phyloP scores from a whole-genome alignment of 208 protist species.

The Trypanosoma theileri region DNA sequence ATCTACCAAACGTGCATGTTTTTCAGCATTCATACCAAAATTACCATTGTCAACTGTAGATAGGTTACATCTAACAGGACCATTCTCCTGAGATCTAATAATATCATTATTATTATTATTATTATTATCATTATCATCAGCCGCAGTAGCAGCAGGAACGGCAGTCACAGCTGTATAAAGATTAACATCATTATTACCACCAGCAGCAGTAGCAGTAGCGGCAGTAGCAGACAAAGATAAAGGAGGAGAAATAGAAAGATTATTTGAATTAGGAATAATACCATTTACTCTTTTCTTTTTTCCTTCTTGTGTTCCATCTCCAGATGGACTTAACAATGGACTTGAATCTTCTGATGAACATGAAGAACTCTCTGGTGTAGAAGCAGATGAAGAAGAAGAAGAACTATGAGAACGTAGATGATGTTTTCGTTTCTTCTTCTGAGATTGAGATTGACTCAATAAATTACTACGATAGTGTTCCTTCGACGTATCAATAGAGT shows the following conservation, averaged over 20 bases:
- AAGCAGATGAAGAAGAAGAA: conserved; percentile 11
- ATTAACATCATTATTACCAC: background rate
- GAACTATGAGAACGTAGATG: conserved; percentile 7
- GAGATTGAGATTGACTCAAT: background rate
- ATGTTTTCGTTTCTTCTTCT: background rate
- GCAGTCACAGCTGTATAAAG: background rate
- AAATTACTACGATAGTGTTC: background rate
- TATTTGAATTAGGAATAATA: background rate
- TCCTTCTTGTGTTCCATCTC: background rate
- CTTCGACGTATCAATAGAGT: background rate
- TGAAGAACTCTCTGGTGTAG: too few relatives aligned
- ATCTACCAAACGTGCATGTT: too few relatives aligned
- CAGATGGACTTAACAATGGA: background rate
- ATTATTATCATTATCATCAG: background rate
- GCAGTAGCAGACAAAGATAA: background rate
- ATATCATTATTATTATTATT: background rate
- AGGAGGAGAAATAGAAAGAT: background rate
- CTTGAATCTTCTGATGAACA: background rate
- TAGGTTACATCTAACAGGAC: background rate
- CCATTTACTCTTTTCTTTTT: background rate
- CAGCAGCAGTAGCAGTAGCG: background rate
- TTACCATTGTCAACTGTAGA: background rate
- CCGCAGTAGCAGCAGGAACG: too few relatives aligned
- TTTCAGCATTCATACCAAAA: background rate
- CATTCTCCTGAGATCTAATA: background rate